These are phyloP conservation scores for Phialocephala sp. DNA, from an alignment of 2,329 filamentous ascomycete species.

Conservation along the genomic window DNA sequence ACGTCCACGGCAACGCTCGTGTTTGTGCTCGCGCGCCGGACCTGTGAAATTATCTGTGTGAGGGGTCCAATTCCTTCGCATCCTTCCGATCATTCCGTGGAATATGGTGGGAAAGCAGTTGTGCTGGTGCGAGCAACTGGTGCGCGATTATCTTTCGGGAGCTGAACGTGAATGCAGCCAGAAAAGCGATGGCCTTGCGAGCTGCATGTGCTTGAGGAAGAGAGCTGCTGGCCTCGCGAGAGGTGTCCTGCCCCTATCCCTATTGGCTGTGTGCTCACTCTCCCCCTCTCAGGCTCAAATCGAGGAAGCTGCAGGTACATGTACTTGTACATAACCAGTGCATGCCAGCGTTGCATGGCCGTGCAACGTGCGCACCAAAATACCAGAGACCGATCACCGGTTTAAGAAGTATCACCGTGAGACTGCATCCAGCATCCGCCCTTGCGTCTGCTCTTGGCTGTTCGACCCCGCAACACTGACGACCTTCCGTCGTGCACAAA, in stretches of 20 bases:
- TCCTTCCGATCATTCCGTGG: constrained; percentile 9
- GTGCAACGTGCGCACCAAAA: constrained; percentile 8
- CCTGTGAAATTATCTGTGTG: neutral
- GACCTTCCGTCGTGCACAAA: neutral
- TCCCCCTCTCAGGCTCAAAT: constrained; percentile 1
- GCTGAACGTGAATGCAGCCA: neutral
- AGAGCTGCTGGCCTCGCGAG: neutral
- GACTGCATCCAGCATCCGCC: neutral
- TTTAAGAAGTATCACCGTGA: neutral
- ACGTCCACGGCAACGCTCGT: neutral
- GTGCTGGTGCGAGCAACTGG: neutral
- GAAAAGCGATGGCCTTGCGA: constrained; percentile 4
- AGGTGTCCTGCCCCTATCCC: neutral
- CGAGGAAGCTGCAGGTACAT: constrained; percentile 14
- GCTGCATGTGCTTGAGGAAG: neutral
- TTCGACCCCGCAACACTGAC: neutral
- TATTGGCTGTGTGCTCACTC: neutral
- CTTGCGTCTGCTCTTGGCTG: neutral
- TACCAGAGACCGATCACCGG: constrained; percentile 15
- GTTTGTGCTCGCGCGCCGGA: neutral
- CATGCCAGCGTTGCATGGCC: constrained; percentile 18
- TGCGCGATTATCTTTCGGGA: neutral
- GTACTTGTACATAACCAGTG: constrained; percentile 15
- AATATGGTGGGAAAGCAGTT: neutral
- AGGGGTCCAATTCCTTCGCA: constrained; percentile 5